Percentiles rank a stretch among this genome's conserved stretches.
Conservation (phyloP, 208 protist species). For the Acanthamoeba sp. region DNA sequence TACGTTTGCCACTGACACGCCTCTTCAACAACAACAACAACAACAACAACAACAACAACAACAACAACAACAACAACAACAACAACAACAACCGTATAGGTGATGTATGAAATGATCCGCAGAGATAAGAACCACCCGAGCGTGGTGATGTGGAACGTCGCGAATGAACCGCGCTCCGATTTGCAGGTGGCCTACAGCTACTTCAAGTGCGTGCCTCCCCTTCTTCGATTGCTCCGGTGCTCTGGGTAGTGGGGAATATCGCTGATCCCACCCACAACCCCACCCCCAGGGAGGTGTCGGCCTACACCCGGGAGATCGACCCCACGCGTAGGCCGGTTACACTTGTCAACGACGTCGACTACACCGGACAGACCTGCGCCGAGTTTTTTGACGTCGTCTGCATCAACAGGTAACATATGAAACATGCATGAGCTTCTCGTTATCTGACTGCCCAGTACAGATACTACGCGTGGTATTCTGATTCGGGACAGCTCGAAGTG, state of each 20-base stretch:
- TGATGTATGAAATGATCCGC: slow-evolving; percentile 51
- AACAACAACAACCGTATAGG: too few relatives aligned
- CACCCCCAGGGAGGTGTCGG: slow-evolving; percentile 9
- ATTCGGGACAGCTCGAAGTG: slow-evolving; percentile 5
- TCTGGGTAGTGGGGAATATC: not conserved
- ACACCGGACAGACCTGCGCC: slow-evolving; percentile 22
- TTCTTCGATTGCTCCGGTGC: not conserved
- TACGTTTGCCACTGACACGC: too few relatives aligned
- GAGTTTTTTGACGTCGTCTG: slow-evolving; percentile 43
- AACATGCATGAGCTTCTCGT: too few relatives aligned
- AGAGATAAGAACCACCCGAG: slow-evolving; percentile 35
- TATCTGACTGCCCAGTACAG: too few relatives aligned
- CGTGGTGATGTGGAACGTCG: slow-evolving; percentile 50
- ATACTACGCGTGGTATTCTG: slow-evolving; percentile 29
- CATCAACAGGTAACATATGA: slow-evolving; percentile 62
- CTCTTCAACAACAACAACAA: too few relatives aligned
- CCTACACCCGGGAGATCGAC: slow-evolving; percentile 19
- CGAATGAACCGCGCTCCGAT: slow-evolving; percentile 24
- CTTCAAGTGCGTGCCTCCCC: not conserved
- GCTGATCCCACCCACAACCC: too few relatives aligned
- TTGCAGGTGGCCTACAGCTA: not conserved
- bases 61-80: too few relatives aligned
- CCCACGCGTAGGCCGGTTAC: not conserved
- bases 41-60: too few relatives aligned
- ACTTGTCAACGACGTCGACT: not conserved